Percentiles rank a stretch among this genome's conserved stretches.
phyloP scores from a whole-genome alignment of 1,284 basidiomycete genomes.

The Pseudozyma thailandica region DNA sequence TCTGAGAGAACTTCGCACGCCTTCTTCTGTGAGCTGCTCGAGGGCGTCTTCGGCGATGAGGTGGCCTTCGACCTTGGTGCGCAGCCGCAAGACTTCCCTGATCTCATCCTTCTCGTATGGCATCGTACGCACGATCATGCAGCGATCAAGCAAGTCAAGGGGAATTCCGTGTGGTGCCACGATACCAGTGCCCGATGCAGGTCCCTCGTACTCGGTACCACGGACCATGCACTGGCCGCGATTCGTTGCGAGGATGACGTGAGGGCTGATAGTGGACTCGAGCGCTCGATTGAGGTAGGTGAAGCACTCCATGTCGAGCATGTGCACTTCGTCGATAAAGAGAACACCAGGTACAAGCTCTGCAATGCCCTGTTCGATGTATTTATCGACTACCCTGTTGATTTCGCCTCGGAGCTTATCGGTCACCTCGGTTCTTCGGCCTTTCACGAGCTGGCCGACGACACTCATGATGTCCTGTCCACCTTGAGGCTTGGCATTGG shows the following conservation, averaged over 20 bases:
- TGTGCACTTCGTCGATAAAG: conserved; percentile 99
- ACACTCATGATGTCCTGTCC: conserved; percentile 99
- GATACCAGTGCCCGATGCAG: conserved; percentile 75
- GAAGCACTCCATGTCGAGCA: conserved; percentile 99
- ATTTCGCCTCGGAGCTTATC: conserved; percentile 95
- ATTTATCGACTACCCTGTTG: conserved; percentile 97
- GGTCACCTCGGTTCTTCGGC: conserved; percentile 92
- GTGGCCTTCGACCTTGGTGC: conserved; percentile 86
- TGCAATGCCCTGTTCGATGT: conserved; percentile 97
- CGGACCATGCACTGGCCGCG: conserved; percentile 89
- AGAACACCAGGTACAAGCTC: conserved; percentile 97
- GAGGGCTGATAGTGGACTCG: conserved; percentile 95
- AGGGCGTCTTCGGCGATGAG: conserved; percentile 81
- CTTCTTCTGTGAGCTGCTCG: conserved; percentile 83
- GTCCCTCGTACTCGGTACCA: conserved; percentile 75
- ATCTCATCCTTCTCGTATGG: conserved; percentile 87
- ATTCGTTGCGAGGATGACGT: conserved; percentile 96
- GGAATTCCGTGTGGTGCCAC: conserved; percentile 93
- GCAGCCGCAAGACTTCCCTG: conserved; percentile 83
- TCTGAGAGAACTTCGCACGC: conserved; percentile 84
- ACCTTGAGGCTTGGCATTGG: conserved; percentile 90
- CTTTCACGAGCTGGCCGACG: conserved; percentile 96
- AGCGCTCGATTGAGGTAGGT: conserved; percentile 96
- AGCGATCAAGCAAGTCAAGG: conserved; percentile 91
- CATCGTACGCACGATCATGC: conserved; percentile 95